Conservation (phyloP, 176 grass and related monocot species). For the Eremochloa ophiuroides region DNA sequence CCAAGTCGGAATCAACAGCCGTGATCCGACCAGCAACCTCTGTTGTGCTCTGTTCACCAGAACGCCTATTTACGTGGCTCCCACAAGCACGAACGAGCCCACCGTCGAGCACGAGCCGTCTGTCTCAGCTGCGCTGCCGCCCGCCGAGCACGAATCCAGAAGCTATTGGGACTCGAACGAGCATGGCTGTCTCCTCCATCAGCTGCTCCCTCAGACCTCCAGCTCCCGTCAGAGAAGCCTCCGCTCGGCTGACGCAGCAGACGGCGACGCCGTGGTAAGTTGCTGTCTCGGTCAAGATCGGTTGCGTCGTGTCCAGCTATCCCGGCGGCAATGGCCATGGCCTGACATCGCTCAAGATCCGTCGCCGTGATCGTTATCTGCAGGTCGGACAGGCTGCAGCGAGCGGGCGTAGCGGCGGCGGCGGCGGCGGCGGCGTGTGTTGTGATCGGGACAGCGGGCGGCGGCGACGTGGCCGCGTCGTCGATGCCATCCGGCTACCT, state of each 20-base stretch:
- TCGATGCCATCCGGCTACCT: too few relatives aligned
- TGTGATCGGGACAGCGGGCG: conserved; percentile 41
- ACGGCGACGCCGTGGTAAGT: conserved; percentile 20
- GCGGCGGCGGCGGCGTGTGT: conserved; percentile 50
- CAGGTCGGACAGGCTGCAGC: conserved; percentile 38
- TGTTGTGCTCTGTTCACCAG: not conserved
- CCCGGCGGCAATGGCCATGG: not conserved
- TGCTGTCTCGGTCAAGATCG: not conserved
- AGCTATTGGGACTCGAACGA: not conserved
- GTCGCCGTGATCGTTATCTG: not conserved
- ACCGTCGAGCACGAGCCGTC: not conserved
- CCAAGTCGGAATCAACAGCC: conserved; percentile 40
- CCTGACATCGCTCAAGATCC: not conserved
- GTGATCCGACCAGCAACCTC: conserved; percentile 31
- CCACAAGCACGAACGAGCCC: not conserved
- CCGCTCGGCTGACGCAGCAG: not conserved
- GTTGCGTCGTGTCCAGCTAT: not conserved
- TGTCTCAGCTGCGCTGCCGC: not conserved
- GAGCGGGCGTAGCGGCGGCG: conserved; percentile 44
- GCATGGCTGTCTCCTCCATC: conserved; percentile 45
- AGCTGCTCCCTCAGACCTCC: conserved; percentile 48
- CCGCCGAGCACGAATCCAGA: not conserved
- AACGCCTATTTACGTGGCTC: conserved; percentile 13
- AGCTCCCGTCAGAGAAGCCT: not conserved
- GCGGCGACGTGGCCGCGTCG: not conserved